These are phyloP conservation scores for Ceratocystis albifundus DNA, from an alignment of 2,329 filamentous ascomycete genomes.

Conservation along the genomic window DNA sequence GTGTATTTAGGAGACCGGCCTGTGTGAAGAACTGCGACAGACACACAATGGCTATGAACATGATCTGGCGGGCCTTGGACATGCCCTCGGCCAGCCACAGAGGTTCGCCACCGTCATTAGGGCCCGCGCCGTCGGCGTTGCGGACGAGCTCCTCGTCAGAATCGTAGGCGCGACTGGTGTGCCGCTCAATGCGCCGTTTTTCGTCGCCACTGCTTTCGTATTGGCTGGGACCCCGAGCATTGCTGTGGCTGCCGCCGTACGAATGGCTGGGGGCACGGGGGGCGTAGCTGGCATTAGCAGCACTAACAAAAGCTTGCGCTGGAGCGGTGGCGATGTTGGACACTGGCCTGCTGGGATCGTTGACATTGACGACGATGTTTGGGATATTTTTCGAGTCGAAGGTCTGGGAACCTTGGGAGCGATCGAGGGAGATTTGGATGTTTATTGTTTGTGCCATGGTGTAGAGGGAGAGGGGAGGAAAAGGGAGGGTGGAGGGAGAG, in stretches of 20 bases:
- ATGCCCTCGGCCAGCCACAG: constrained; percentile 21
- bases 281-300: neutral
- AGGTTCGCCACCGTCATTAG: constrained; percentile 1
- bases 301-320: constrained; percentile 13
- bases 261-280: neutral
- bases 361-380: constrained; percentile 15
- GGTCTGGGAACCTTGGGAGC: neutral
- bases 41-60: constrained; percentile 37
- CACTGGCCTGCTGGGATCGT: constrained; percentile 5
- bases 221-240: neutral
- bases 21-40: constrained; percentile 36
- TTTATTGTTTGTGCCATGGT: constrained; percentile 19
- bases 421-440: constrained; percentile 18
- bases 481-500: neutral
- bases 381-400: constrained; percentile 5
- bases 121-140: neutral
- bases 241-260: neutral
- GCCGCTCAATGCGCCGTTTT: neutral
- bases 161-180: neutral
- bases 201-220: constrained; percentile 9
- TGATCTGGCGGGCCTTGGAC: constrained; percentile 27
- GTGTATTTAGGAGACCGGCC: constrained; percentile 29
- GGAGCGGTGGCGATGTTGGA: constrained; percentile 11
- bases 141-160: constrained; percentile 14
- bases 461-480: too few relatives aligned